Percentiles rank a stretch among this genome's conserved stretches.
These are phyloP conservation scores for Botrytis elliptica DNA, from an alignment of 2,329 filamentous ascomycete genomes.

Conservation along the genomic window DNA sequence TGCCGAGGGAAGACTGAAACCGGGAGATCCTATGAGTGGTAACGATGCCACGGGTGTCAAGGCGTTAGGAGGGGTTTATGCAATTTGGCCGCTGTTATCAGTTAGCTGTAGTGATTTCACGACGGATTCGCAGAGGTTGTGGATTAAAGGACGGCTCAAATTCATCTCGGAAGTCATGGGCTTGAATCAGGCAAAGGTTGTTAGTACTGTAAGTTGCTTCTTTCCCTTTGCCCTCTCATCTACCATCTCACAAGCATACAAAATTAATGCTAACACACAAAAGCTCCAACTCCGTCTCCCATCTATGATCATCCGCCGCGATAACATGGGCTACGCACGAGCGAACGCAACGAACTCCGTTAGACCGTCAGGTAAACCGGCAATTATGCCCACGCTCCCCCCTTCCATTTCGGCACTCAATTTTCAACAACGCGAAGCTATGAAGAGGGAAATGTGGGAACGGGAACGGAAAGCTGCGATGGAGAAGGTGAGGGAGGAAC, in stretches of 20 bases:
- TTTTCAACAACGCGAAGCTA: constrained; percentile 49
- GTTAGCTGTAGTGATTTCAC: constrained; percentile 57
- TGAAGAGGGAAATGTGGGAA: constrained; percentile 48
- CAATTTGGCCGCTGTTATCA: constrained; percentile 58
- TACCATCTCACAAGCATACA: neutral
- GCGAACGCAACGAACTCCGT: neutral
- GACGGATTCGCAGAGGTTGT: constrained; percentile 57
- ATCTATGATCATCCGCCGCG: constrained; percentile 56
- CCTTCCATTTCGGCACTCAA: constrained; percentile 23
- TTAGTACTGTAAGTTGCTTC: constrained; percentile 49
- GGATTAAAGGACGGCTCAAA: constrained; percentile 53
- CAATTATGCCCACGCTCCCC: constrained; percentile 9
- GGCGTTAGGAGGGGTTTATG: constrained; percentile 57
- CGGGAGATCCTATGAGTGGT: constrained; percentile 24
- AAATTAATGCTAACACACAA: constrained; percentile 10
- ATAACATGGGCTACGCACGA: constrained; percentile 31
- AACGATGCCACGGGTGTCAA: constrained; percentile 42
- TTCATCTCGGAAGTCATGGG: constrained; percentile 57
- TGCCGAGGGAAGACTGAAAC: constrained; percentile 40
- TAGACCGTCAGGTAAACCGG: neutral
- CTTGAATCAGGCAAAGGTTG: constrained; percentile 56
- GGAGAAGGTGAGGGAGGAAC: constrained; percentile 27
- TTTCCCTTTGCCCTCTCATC: neutral
- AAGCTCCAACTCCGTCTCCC: constrained; percentile 59
- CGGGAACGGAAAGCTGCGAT: constrained; percentile 43